A percentile compares a stretch with the other conserved stretches of the same genome.
These are phyloP conservation scores for Aquilaria agallochum DNA, from an alignment of 441 rosid species.

Conservation along the genomic window DNA sequence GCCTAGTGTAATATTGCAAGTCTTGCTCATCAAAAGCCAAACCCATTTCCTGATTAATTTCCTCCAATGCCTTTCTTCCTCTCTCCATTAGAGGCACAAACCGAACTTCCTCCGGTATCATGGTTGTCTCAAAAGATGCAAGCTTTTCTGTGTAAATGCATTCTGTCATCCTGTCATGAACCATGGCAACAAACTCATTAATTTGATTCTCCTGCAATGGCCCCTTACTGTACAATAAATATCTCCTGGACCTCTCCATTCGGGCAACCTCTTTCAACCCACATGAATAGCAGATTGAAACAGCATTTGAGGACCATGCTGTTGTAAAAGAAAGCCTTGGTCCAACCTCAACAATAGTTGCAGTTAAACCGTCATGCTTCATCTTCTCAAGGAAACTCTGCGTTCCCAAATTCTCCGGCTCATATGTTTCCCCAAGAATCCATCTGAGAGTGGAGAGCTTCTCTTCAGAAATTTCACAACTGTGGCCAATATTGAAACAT, in stretches of 20 bases:
- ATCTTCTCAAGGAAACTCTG: conserved; percentile 82
- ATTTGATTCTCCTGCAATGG: conserved; percentile 49
- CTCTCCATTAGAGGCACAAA: conserved; percentile 80
- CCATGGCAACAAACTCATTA: conserved; percentile 68
- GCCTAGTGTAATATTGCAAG: conserved; percentile 75
- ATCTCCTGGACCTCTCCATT: conserved; percentile 87
- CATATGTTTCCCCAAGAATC: conserved; percentile 92
- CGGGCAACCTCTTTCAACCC: conserved; percentile 80
- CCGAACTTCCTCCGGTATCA: conserved; percentile 70
- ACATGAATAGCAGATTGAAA: conserved; percentile 76
- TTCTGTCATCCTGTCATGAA: conserved; percentile 94
- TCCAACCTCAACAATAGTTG: conserved; percentile 78
- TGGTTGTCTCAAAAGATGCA: conserved; percentile 64
- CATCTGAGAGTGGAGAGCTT: conserved; percentile 64
- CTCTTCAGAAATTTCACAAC: conserved; percentile 35
- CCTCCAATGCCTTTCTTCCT: conserved; percentile 83
- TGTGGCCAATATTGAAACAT: conserved; percentile 75
- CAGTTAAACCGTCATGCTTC: conserved; percentile 55
- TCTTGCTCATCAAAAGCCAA: conserved; percentile 97
- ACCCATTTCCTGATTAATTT: conserved; percentile 91
- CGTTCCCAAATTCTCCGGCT: conserved; percentile 78
- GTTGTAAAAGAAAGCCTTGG: conserved; percentile 93
- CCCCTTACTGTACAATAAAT: conserved; percentile 60
- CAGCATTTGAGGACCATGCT: conserved; percentile 95
- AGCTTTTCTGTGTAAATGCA: conserved; percentile 62